A percentile compares a stretch with the other conserved stretches of the same genome.
phyloP scores from a whole-genome alignment of 257 asterid genomes.

The Solanum clarkiae region DNA sequence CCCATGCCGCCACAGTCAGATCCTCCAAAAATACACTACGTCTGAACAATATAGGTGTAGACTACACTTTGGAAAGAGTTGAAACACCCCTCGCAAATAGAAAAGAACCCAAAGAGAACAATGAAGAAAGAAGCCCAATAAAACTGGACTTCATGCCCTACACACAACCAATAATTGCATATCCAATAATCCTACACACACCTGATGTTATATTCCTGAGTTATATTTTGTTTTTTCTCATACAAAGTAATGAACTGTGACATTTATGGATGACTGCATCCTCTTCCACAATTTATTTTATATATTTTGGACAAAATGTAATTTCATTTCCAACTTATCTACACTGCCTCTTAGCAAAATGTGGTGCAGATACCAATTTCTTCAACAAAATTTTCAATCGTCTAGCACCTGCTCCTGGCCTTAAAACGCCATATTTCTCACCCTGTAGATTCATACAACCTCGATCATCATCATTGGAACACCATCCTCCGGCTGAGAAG shows the following conservation, averaged over 20 bases:
- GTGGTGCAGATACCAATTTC: conserved; percentile 32
- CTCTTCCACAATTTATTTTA: neutral
- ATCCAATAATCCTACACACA: neutral
- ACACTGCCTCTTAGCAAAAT: conserved; percentile 30
- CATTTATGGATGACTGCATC: neutral
- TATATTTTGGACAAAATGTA: neutral
- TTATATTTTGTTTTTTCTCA: neutral
- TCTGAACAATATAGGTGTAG: no score
- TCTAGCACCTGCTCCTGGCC: conserved; percentile 64
- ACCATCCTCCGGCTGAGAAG: conserved; percentile 67
- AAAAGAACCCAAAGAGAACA: neutral
- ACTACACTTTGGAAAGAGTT: no score
- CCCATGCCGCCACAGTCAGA: no score
- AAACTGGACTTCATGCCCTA: neutral
- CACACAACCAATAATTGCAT: neutral
- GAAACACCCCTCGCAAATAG: neutral
- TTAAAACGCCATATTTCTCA: conserved; percentile 55
- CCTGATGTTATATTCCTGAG: neutral
- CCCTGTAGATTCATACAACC: conserved; percentile 32
- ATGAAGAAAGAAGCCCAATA: neutral
- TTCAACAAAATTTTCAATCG: conserved; percentile 38
- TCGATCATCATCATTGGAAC: conserved; percentile 4
- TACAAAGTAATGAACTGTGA: neutral
- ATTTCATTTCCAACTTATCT: conserved; percentile 16
- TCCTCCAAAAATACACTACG: no score